Evolutionary conservation across 129 eudicot genomes (phyloP).

Genomic region (Glebionis coronaria): DNA sequence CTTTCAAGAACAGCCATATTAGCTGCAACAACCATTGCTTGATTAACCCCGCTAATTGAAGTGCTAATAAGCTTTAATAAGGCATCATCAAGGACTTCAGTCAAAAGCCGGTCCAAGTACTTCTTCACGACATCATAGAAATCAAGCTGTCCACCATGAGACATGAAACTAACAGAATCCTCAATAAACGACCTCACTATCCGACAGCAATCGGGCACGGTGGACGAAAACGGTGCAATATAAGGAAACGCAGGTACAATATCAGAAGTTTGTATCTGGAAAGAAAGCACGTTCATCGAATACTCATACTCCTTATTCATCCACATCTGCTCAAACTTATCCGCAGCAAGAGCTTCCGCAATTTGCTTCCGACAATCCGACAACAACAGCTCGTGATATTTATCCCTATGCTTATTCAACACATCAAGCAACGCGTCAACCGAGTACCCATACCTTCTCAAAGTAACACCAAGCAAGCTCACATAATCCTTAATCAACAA

Average conservation of each 20-base stretch:
- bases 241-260: constrained; percentile 88
- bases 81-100: constrained; percentile 85
- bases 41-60: constrained; percentile 78
- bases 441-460: constrained; percentile 82
- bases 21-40: constrained; percentile 97
- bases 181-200: constrained; percentile 90
- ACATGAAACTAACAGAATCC: constrained; percentile 98
- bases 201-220: constrained; percentile 96
- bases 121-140: constrained; percentile 94
- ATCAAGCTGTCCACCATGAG: constrained; percentile 95
- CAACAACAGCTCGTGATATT: constrained; percentile 84
- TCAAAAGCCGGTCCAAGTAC: constrained; percentile 88
- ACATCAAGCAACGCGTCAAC: constrained; percentile 97
- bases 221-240: constrained; percentile 91
- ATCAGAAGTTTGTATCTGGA: constrained; percentile 88
- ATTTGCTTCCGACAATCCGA: constrained; percentile 92
- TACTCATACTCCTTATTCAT: constrained; percentile 99
- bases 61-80: constrained; percentile 65
- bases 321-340: constrained; percentile 97
- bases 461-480: constrained; percentile 90
- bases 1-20: constrained; percentile 97
- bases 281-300: constrained; percentile 95
- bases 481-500: constrained; percentile 95
- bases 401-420: constrained; percentile 92
- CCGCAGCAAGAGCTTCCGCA: constrained; percentile 82